Base-by-base conservation (phyloP, 371 early-diverging fungal species). In the Mucor saturninus region DNA sequence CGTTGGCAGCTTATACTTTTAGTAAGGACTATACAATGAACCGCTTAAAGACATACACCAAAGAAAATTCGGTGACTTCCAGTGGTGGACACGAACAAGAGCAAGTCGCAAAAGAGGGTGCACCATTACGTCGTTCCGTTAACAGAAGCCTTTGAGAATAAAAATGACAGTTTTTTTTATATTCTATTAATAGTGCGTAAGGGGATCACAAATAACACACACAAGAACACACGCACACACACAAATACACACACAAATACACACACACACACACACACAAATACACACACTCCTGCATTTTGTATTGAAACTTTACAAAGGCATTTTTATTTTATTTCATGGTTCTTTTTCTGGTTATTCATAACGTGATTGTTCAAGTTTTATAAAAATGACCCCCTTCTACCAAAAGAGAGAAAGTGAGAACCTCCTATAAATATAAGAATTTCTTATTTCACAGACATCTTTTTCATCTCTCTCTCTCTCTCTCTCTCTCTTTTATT, bases 11-110 rank as follows among this genome's bases (percentile, higher is more conserved):
- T 21, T 72, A 64, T 29, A 45, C 49, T 0, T 2, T 68, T 8
- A 56, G 65, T 28, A 72, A 72, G 39, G 59, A 62, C 29, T 72
- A 68, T 15, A 72, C 72, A 30, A 49, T 68, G 32, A 56, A 42
- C 5, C 57, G 56, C 13, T 56, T 72, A n/a, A 61, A 26, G 15
- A 48, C 61, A 30, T 72, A 72, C 21, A 68, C 69, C n/a, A 38
- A 62, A 40, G 56, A 65, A 1, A 62, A 43, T 29, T 72, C 72
- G 10, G 69, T 72, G 3, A 72, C 72, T 7, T 68, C 68, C 29
- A 68, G 72, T 53, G 56, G 56, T 29, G 45, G 65, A 5, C 29
- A 42, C 28, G 59, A 56, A 3, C 30, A 48, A 5, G 39, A 54
- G 29, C 54, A 62, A 28, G 11, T 58, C 31, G 30, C 11, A 6